A percentile compares a stretch with the other conserved stretches of the same genome.
These are phyloP conservation scores for Calendula officinalis DNA, from an alignment of 129 eudicot species.

Conservation along the genomic window DNA sequence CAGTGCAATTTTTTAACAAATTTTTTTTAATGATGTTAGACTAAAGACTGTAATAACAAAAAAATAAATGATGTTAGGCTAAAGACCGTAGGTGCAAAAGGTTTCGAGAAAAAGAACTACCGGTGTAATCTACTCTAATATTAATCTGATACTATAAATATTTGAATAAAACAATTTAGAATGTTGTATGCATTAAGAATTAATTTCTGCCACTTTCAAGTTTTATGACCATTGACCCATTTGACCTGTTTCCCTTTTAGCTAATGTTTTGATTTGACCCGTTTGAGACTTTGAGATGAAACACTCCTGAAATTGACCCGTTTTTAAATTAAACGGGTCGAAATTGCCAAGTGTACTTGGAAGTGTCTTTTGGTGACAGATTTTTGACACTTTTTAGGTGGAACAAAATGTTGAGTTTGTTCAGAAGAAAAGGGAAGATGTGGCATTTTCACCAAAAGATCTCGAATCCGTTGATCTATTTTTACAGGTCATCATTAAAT, in stretches of 20 bases:
- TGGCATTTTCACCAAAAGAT: constrained; percentile 84
- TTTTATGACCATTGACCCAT: too few species aligned
- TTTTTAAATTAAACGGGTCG: background rate
- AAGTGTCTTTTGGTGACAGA: background rate
- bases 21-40: too few species aligned
- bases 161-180: background rate
- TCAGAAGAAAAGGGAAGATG: constrained; percentile 93
- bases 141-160: background rate
- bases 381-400: constrained; percentile 44
- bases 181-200: background rate
- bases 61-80: too few species aligned
- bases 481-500: constrained; percentile 57
- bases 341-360: background rate
- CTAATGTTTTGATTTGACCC: too few species aligned
- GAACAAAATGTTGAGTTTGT: constrained; percentile 84
- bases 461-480: constrained; percentile 71
- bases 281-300: too few species aligned
- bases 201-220: too few species aligned
- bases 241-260: too few species aligned
- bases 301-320: background rate
- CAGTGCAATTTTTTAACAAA: too few species aligned
- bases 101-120: too few species aligned
- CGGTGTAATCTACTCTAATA: background rate
- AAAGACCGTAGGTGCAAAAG: too few species aligned
- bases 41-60: too few species aligned